Base-by-base conservation (phyloP, 2,329 filamentous ascomycete genomes). In the Teratosphaeria gauchensis region DNA sequence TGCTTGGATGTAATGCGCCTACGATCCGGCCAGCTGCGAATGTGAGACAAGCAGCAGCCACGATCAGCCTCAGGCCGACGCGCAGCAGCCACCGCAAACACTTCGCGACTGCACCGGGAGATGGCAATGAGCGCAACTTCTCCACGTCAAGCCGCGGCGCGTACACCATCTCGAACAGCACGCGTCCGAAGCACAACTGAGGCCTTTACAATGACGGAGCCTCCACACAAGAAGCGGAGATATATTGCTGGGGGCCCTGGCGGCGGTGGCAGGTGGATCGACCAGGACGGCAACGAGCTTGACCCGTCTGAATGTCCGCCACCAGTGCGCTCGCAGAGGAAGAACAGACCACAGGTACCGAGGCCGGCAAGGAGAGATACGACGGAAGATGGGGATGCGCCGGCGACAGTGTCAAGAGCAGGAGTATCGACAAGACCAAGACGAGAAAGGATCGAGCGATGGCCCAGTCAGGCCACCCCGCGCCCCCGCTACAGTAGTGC, bases 181-280 rank as follows among this genome's bases (percentile, higher is more conserved):
- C 67, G 64, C 56, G 63, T 66, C 16, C 65, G 65, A 33, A 64
- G 66, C 16, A 63, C 63, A 9, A 66, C 64, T 51, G 67, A 66
- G 57, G 62, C 73, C 53, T 21, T 21, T 9, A 35, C 33, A 6
- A 73, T 75, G 60, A 74, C 73, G 19, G 76, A 75, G 56, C 75
- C 76, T 33, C 73, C 74, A 31, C 67, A 63, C 51, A 79, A 79
- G 72, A 73, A 72, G 68, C 73, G 74, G 61, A 77, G 74, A 74
- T 96, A 96, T 76, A 83, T 95, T 54, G 90, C 92, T 35, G 91
- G 91, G 54, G 91, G 90, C 2, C 87, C 90, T 59, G 90, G 90
- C 46, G 91, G 91, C 53, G 90, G 91, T 59, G 90, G 91, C 21
- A 81, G 91, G 70, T 95, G 91, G 72, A 79, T 94, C 38, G 89